These are phyloP conservation scores for Xylariales sp. DNA, from an alignment of 2,329 filamentous ascomycete genomes.

Conservation along the genomic window DNA sequence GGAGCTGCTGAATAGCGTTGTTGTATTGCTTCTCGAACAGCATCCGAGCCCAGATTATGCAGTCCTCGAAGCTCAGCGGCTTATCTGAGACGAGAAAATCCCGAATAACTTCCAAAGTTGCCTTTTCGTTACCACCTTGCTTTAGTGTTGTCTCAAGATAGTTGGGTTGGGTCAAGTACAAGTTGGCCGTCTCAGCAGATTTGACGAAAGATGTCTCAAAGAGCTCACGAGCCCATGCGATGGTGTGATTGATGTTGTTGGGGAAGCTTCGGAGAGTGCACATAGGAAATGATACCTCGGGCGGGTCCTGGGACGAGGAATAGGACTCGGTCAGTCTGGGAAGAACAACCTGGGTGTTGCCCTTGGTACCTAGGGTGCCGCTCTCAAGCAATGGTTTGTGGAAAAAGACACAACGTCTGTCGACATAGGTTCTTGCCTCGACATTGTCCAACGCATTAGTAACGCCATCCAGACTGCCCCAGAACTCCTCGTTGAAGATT, in stretches of 20 bases:
- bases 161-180: slow-evolving; percentile 87
- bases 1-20: slow-evolving; percentile 89
- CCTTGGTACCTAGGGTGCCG: slow-evolving; percentile 97
- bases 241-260: slow-evolving; percentile 97
- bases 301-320: slow-evolving; percentile 93
- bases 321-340: slow-evolving; percentile 93
- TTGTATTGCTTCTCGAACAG: slow-evolving; percentile 97
- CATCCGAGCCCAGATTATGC: slow-evolving; percentile 88
- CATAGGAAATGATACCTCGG: slow-evolving; percentile 98
- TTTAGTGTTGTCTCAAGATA: slow-evolving; percentile 84
- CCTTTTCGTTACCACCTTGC: slow-evolving; percentile 92
- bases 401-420: slow-evolving; percentile 96
- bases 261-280: slow-evolving; percentile 96
- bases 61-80: slow-evolving; percentile 89
- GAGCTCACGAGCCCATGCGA: slow-evolving; percentile 94
- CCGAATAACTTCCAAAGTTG: slow-evolving; percentile 82
- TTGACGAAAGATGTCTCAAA: slow-evolving; percentile 95
- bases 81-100: slow-evolving; percentile 91
- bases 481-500: slow-evolving; percentile 92
- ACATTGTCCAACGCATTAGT: slow-evolving; percentile 98
- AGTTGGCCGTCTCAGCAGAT: slow-evolving; percentile 87
- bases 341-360: slow-evolving; percentile 94
- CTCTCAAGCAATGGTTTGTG: slow-evolving; percentile 94
- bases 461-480: slow-evolving; percentile 80
- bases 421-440: slow-evolving; percentile 93